Conservation (phyloP, 2,329 filamentous ascomycete species). For the Botrytis deweyae region DNA sequence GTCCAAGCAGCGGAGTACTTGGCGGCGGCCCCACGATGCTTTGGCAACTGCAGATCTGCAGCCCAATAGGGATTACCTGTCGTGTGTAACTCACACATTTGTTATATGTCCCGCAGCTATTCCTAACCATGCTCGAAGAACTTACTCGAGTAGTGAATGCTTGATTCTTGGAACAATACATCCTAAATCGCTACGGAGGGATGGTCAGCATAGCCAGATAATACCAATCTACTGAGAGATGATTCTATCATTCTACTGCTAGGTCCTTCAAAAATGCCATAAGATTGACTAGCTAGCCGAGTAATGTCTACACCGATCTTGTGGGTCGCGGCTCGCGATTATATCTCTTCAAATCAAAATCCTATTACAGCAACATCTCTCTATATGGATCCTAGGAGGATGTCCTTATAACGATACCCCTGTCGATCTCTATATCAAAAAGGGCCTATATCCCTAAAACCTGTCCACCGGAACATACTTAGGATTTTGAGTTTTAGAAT, state of each 20-base stretch:
- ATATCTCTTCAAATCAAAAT: neutral
- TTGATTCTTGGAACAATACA: neutral
- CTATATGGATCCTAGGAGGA: too few species aligned
- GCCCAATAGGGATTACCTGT: neutral
- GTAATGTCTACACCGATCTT: neutral
- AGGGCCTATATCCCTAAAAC: too few species aligned
- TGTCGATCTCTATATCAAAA: too few species aligned
- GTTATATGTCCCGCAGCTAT: neutral
- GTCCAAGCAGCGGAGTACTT: neutral
- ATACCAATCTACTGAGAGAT: neutral
- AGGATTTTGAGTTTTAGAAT: too few species aligned
- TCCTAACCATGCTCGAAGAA: neutral
- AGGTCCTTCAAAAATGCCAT: neutral
- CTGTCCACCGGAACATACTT: too few species aligned
- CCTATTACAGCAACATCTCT: neutral
- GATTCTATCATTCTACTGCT: neutral
- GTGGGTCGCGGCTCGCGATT: neutral
- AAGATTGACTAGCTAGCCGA: neutral
- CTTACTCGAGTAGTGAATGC: neutral
- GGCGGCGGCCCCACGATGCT: neutral
- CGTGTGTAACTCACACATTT: neutral
- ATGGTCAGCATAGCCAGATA: neutral
- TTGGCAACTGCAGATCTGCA: neutral
- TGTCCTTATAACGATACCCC: too few species aligned
- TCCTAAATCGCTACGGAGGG: neutral